These are phyloP conservation scores for Pneumocystis jirovecii DNA, from an alignment of 1,139 yeast genomes.

Conservation along the genomic window DNA sequence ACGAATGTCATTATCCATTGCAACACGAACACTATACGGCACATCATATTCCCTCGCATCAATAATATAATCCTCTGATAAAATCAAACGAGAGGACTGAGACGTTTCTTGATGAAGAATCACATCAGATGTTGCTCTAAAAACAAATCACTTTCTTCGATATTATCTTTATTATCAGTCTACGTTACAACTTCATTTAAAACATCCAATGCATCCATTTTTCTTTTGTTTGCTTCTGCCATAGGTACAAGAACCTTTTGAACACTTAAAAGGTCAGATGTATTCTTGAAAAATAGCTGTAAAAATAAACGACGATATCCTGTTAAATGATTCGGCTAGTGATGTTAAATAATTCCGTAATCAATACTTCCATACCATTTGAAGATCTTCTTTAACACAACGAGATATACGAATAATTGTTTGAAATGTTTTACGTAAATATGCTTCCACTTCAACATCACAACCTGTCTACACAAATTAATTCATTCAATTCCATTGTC, in stretches of 20 bases:
- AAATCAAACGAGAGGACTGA: constrained; percentile 22
- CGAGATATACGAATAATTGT: constrained; percentile 42
- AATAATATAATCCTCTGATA: constrained; percentile 51
- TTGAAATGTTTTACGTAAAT: constrained; percentile 54
- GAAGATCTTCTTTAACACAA: constrained; percentile 59
- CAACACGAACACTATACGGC: constrained; percentile 89
- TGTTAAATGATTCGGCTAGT: constrained; percentile 60
- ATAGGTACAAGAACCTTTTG: constrained; percentile 56
- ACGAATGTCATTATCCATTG: constrained; percentile 70
- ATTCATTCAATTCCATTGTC: background rate
- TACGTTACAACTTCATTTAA: constrained; percentile 36
- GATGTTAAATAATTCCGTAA: background rate
- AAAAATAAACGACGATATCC: constrained; percentile 57
- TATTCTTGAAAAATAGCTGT: constrained; percentile 59
- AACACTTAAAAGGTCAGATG: constrained; percentile 59
- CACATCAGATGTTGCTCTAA: constrained; percentile 16
- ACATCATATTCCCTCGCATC: constrained; percentile 92
- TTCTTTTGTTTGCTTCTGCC: constrained; percentile 49
- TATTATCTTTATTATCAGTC: background rate
- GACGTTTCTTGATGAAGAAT: background rate
- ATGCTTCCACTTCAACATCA: constrained; percentile 80
- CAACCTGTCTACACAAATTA: constrained; percentile 26
- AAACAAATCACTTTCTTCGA: constrained; percentile 9
- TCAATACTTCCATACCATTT: constrained; percentile 22
- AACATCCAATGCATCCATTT: constrained; percentile 52